Evolutionary conservation across 2,329 filamentous ascomycete species (phyloP), one percentile per base, ranked within the genome.

Genomic region (Byssochlamys sp.): DNA sequence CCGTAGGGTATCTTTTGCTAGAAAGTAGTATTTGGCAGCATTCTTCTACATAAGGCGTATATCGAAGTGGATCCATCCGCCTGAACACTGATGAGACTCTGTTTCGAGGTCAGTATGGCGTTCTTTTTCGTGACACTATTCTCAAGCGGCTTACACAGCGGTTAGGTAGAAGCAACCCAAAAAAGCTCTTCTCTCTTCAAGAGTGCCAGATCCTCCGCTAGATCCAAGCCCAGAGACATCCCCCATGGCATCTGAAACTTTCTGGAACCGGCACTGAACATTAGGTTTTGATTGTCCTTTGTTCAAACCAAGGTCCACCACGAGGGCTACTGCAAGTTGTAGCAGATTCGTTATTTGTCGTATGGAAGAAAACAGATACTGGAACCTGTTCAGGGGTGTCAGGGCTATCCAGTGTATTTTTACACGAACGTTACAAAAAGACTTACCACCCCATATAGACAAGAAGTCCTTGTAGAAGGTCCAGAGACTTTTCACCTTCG

Each of bases 391-490:
- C 39, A 45, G 3, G 19, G 5, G 14, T 4, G 39, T 45, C 7
- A 45, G n/a, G 39, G 5, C 19, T 14, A 19, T 45, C 7, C 11
- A 31, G 29, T 7, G 11, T 31, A 31, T 31, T 11, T 10, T 4
- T 14, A 51, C 5, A 24, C 24, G 24, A 51, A 14, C 3, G 24
- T 26, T 11, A 14, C 45, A n/a, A n/a, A 19, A 7, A 31, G 10
- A 51, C 49, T 11, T 51, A 71, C 69, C 70, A 73, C 3, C 64
- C 65, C 12, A 65, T 55, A 57, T 65, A 68, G 1, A 73, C 59
- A 3, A 73, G 64, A 26, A 73, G 58, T 0, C 69, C 69, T 53
- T 73, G 69, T 4, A 73, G 58, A 6, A 74, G 59, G 48, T 70
- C 71, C 4, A 73, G 60, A 33, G 62, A 66, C 54, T 70, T 69